A percentile compares a stretch with the other conserved stretches of the same genome.
phyloP scores from a whole-genome alignment of 2,329 filamentous ascomycete species.

The Claviceps fusiformis region DNA sequence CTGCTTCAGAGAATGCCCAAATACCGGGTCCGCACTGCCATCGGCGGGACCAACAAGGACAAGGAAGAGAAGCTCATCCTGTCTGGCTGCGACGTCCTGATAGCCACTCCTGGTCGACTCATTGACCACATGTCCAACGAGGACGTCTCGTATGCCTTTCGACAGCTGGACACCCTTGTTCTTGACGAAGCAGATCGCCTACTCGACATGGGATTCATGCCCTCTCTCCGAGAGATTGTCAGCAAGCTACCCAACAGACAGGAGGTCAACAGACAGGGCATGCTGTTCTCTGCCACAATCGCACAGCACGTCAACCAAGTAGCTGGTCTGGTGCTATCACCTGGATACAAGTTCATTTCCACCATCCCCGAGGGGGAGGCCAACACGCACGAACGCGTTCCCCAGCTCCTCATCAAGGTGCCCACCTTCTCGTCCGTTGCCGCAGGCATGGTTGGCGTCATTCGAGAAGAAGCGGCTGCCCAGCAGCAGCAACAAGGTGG shows the following conservation, averaged over 20 bases:
- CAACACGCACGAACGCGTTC: slow-evolving; percentile 63
- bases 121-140: slow-evolving; percentile 67
- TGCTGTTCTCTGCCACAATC: slow-evolving; percentile 79
- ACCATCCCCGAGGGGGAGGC: slow-evolving; percentile 63
- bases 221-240: slow-evolving; percentile 64
- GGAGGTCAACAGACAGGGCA: slow-evolving; percentile 50
- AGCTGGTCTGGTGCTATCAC: slow-evolving; percentile 53
- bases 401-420: slow-evolving; percentile 55
- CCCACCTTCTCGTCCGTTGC: slow-evolving; percentile 58
- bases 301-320: slow-evolving; percentile 65
- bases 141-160: slow-evolving; percentile 52
- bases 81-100: slow-evolving; percentile 62
- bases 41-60: slow-evolving; percentile 66
- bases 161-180: slow-evolving; percentile 60
- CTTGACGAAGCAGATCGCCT: slow-evolving; percentile 75
- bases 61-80: slow-evolving; percentile 58
- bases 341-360: slow-evolving; percentile 66
- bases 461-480: slow-evolving; percentile 30
- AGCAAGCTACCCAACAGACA: slow-evolving; percentile 51
- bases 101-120: slow-evolving; percentile 68
- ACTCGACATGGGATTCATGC: slow-evolving; percentile 75
- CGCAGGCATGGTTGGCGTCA: slow-evolving; percentile 42
- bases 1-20: slow-evolving; percentile 58
- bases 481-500: slow-evolving; percentile 14
- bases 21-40: slow-evolving; percentile 65